phyloP scores from a whole-genome alignment of 495 filamentous ascomycete species.

The Daldinia childiae region DNA sequence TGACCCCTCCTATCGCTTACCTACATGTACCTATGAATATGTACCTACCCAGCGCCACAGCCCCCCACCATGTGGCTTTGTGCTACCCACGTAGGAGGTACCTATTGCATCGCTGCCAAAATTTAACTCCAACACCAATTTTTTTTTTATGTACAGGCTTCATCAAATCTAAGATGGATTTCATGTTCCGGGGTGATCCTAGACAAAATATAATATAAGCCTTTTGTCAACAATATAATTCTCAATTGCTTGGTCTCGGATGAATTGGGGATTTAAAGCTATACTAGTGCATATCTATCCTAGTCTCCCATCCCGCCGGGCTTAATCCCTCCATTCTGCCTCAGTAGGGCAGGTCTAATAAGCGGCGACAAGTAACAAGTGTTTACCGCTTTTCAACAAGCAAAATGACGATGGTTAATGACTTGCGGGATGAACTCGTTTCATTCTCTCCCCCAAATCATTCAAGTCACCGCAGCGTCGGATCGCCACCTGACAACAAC shows the following conservation, averaged over 20 bases:
- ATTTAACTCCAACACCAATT: slow-evolving; percentile 1
- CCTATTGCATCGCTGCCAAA: neutral
- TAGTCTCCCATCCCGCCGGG: slow-evolving; percentile 15
- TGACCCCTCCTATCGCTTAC: neutral
- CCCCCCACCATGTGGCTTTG: slow-evolving; percentile 30
- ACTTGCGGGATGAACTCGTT: slow-evolving; percentile 1
- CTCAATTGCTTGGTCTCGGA: neutral
- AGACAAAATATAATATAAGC: neutral
- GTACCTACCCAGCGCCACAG: slow-evolving; percentile 3
- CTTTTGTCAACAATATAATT: neutral
- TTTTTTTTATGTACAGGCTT: neutral
- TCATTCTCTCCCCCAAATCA: slow-evolving; percentile 4
- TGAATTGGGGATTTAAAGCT: neutral
- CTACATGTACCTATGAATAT: too few relatives aligned
- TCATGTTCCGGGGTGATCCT: neutral
- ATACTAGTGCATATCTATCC: slow-evolving; percentile 16
- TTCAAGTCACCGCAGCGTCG: slow-evolving; percentile 29
- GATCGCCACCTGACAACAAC: slow-evolving; percentile 38
- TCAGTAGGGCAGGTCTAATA: slow-evolving; percentile 30
- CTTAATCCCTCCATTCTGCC: slow-evolving; percentile 11
- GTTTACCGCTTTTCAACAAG: neutral
- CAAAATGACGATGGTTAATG: slow-evolving; percentile 8
- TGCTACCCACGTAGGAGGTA: neutral
- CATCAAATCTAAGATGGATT: neutral
- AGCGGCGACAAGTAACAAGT: neutral